Conservation (phyloP, 108 stramenopile species). For the Fistulifera solaris region DNA sequence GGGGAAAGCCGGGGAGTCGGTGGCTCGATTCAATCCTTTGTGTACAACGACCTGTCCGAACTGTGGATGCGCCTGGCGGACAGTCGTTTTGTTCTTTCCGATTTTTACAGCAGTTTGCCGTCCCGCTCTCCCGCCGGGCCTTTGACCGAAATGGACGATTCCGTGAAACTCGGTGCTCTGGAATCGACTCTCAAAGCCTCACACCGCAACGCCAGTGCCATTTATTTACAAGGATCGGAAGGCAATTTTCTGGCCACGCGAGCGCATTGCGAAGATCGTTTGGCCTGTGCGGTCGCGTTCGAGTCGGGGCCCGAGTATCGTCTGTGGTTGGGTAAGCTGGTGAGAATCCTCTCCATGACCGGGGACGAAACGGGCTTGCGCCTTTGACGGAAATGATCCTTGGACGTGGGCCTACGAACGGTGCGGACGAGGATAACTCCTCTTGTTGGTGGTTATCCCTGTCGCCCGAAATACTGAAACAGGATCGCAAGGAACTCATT, state of each 20-base stretch:
- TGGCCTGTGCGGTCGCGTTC: conserved; percentile 73
- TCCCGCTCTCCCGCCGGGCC: conserved; percentile 17
- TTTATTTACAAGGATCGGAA: conserved; percentile 5
- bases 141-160: conserved; percentile 53
- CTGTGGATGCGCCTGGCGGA: conserved; percentile 77
- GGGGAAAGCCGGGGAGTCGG: conserved; percentile 21
- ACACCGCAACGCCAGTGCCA: conserved; percentile 7
- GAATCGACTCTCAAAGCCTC: conserved; percentile 26
- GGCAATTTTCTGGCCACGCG: conserved; percentile 38
- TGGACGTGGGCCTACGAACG: conserved; percentile 4
- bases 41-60: conserved; percentile 57
- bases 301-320: conserved; percentile 53
- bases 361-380: conserved; percentile 47
- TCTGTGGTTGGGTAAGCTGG: conserved; percentile 51
- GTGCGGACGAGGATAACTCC: not conserved
- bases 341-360: conserved; percentile 29
- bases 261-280: conserved; percentile 82
- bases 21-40: conserved; percentile 64
- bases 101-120: conserved; percentile 65
- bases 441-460: conserved; percentile 58
- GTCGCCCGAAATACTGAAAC: conserved; percentile 25
- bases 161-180: conserved; percentile 40
- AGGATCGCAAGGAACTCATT: conserved; percentile 46
- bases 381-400: conserved; percentile 56
- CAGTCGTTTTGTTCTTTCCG: conserved; percentile 71